Evolutionary conservation across 345 rosid species (phyloP).

Genomic region (Eucalyptus victrix): DNA sequence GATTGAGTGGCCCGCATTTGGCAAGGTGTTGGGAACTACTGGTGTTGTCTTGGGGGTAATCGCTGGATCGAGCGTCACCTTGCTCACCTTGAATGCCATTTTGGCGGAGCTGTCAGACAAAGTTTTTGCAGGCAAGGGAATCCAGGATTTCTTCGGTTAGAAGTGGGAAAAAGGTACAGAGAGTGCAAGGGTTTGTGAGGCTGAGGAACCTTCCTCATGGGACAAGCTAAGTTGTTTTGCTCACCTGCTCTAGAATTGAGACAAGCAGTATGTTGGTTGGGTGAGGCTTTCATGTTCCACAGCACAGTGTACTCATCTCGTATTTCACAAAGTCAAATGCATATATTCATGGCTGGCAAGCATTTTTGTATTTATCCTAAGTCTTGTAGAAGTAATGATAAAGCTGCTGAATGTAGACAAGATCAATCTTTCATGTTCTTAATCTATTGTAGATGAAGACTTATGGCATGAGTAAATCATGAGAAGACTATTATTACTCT

Average conservation of each 20-base stretch:
- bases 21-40: conserved; percentile 72
- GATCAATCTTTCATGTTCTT: neutral
- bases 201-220: neutral
- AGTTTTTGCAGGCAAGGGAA: conserved; percentile 69
- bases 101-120: conserved; percentile 85
- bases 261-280: neutral
- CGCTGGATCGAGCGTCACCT: conserved; percentile 82
- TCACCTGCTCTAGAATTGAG: neutral
- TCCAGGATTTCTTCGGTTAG: conserved; percentile 75
- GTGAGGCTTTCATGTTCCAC: neutral
- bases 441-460: neutral
- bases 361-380: neutral
- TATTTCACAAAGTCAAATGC: neutral
- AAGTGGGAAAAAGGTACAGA: neutral
- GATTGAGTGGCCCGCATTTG: conserved; percentile 94
- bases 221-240: neutral
- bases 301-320: neutral
- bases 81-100: conserved; percentile 82
- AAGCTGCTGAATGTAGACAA: neutral
- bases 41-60: conserved; percentile 88
- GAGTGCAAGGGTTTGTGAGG: neutral
- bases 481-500: neutral
- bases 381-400: neutral
- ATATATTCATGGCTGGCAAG: neutral
- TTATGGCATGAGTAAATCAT: neutral